These are phyloP conservation scores for Zymoseptoria brevis DNA, from an alignment of 2,329 filamentous ascomycete species.

Conservation along the genomic window DNA sequence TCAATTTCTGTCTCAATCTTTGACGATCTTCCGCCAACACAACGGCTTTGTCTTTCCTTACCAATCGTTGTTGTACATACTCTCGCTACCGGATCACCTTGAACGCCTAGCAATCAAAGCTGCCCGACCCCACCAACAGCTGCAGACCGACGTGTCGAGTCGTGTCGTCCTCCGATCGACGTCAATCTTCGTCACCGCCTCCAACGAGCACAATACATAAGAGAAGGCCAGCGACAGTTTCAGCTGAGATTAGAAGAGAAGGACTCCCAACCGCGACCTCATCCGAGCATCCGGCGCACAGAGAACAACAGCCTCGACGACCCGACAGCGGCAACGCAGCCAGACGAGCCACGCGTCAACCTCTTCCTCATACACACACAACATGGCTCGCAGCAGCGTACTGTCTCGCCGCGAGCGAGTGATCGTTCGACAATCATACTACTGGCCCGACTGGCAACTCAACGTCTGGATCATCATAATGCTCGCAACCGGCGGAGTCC, in stretches of 20 bases:
- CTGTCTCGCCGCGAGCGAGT: constrained; percentile 29
- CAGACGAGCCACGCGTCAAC: neutral
- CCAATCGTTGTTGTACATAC: neutral
- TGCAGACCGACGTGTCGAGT: neutral
- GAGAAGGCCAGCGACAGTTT: neutral
- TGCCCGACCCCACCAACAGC: neutral
- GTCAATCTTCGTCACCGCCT: neutral
- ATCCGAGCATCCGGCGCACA: neutral
- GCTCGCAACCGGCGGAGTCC: constrained; percentile 48
- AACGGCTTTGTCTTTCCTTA: neutral
- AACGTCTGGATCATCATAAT: constrained; percentile 59
- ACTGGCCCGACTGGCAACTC: constrained; percentile 58
- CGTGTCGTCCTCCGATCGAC: neutral
- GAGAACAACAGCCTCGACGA: neutral
- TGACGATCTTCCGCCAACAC: neutral
- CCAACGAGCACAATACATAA: neutral
- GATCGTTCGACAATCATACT: constrained; percentile 47
- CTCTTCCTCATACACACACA: neutral
- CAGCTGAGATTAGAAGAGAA: neutral
- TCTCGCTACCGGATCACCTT: neutral
- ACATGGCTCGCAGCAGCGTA: constrained; percentile 25
- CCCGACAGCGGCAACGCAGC: neutral
- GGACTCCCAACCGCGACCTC: neutral
- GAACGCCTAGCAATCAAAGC: neutral
- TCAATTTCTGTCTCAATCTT: neutral